phyloP scores from a whole-genome alignment of 2,329 filamentous ascomycete genomes.

The Scedosporium boydii region DNA sequence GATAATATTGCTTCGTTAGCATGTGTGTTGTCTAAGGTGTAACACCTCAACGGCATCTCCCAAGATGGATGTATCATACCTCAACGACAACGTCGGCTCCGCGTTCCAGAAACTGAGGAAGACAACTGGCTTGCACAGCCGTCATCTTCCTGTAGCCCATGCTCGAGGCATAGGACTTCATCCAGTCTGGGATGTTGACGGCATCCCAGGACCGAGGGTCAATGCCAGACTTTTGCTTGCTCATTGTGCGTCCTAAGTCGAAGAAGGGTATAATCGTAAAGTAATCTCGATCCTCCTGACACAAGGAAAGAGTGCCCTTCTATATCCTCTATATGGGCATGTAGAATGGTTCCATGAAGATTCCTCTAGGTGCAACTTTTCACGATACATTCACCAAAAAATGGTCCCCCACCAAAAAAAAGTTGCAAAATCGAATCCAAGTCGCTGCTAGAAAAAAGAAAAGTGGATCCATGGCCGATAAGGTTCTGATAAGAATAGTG shows the following conservation, averaged over 20 bases:
- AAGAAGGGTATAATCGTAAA: neutral
- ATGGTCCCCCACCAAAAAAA: too few relatives aligned
- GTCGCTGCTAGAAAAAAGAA: neutral
- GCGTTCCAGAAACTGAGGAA: slow-evolving; percentile 79
- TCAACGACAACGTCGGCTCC: slow-evolving; percentile 72
- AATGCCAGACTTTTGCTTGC: slow-evolving; percentile 22
- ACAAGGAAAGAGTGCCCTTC: neutral
- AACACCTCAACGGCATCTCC: too few relatives aligned
- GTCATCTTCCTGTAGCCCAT: slow-evolving; percentile 87
- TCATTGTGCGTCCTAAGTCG: neutral
- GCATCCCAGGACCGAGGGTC: slow-evolving; percentile 36
- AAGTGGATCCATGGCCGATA: neutral
- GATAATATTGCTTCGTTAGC: neutral
- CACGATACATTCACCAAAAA: too few relatives aligned
- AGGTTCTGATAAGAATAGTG: neutral
- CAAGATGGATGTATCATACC: slow-evolving; percentile 24
- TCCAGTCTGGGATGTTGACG: slow-evolving; percentile 51
- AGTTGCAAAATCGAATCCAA: too few relatives aligned
- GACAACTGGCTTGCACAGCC: slow-evolving; percentile 86
- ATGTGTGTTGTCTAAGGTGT: too few relatives aligned
- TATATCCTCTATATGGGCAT: neutral
- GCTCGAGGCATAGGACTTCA: slow-evolving; percentile 69
- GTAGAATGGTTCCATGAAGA: too few relatives aligned
- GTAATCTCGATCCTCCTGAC: neutral
- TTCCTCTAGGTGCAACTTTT: too few relatives aligned